A percentile compares a stretch with the other conserved stretches of the same genome.
Conservation (phyloP, 306 rosid species). For the Arachis stenosperma region DNA sequence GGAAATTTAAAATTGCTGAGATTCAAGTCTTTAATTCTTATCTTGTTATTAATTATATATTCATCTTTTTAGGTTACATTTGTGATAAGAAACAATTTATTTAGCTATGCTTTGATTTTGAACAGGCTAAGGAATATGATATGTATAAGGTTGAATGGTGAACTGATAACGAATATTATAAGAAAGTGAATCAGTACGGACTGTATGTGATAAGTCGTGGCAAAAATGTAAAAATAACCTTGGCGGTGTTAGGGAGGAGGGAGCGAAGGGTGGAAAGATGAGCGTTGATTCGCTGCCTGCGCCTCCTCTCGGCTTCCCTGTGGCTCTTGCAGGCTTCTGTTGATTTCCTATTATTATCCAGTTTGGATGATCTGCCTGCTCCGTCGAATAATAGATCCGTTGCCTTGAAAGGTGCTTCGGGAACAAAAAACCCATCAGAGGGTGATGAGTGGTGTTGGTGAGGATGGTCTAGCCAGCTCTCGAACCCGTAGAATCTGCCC, state of each 20-base stretch:
- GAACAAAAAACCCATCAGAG: not conserved
- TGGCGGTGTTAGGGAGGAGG: slow-evolving; percentile 73
- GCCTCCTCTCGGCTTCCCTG: slow-evolving; percentile 92
- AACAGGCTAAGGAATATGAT: too few species aligned
- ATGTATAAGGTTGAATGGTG: too few species aligned
- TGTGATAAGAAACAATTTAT: not conserved
- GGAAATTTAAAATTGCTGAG: not conserved
- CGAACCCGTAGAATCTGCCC: slow-evolving; percentile 42
- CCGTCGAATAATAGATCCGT: slow-evolving; percentile 36
- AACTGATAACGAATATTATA: too few species aligned
- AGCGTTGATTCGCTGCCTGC: slow-evolving; percentile 88
- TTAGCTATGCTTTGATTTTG: too few species aligned
- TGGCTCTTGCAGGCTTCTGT: slow-evolving; percentile 74
- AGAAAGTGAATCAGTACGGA: too few species aligned
- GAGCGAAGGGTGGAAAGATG: slow-evolving; percentile 86
- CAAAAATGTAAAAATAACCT: slow-evolving; percentile 41
- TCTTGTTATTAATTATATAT: not conserved
- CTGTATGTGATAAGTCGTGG: too few species aligned
- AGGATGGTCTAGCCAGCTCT: slow-evolving; percentile 38
- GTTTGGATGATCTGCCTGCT: too few species aligned
- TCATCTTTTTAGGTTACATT: not conserved
- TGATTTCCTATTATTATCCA: slow-evolving; percentile 42
- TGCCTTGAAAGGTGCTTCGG: slow-evolving; percentile 36
- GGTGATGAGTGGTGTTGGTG: slow-evolving; percentile 1
- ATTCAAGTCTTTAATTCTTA: not conserved